phyloP scores from a whole-genome alignment of 2,329 filamentous ascomycete species.

The Cytospora mali region DNA sequence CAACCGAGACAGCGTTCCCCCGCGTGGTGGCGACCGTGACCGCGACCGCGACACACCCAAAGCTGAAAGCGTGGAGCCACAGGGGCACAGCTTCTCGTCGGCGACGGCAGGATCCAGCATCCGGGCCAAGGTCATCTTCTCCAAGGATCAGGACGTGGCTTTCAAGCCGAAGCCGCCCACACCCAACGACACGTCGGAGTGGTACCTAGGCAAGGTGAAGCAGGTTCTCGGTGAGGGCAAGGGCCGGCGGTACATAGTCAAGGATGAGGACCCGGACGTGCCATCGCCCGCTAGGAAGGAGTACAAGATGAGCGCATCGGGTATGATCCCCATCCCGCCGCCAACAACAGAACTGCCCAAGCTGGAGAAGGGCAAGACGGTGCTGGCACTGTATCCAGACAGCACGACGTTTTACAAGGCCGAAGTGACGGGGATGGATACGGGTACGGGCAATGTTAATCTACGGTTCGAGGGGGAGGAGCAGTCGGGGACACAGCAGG shows the following conservation, averaged over 20 bases:
- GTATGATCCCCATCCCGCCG: slow-evolving; percentile 75
- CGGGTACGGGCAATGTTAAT: slow-evolving; percentile 54
- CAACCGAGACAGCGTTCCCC: slow-evolving; percentile 36
- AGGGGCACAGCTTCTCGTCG: slow-evolving; percentile 36
- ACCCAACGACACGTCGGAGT: slow-evolving; percentile 57
- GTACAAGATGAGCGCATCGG: slow-evolving; percentile 72
- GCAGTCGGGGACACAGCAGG: slow-evolving; percentile 71
- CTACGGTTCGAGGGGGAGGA: slow-evolving; percentile 82
- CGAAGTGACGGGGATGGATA: slow-evolving; percentile 72
- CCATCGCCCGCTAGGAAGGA: slow-evolving; percentile 63
- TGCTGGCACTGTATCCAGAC: slow-evolving; percentile 78
- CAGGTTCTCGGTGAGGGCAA: slow-evolving; percentile 76
- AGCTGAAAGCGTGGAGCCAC: slow-evolving; percentile 59
- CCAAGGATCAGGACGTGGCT: slow-evolving; percentile 65
- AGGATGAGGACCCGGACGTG: slow-evolving; percentile 76
- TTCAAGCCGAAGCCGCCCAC: slow-evolving; percentile 62
- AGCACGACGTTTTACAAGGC: slow-evolving; percentile 87
- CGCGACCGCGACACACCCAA: slow-evolving; percentile 56
- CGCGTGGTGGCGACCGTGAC: background rate
- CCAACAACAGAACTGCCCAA: slow-evolving; percentile 56
- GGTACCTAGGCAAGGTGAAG: slow-evolving; percentile 78
- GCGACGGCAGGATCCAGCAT: slow-evolving; percentile 41
- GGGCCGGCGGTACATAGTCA: slow-evolving; percentile 75
- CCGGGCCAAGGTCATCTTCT: slow-evolving; percentile 58
- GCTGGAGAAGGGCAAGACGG: slow-evolving; percentile 69